These are phyloP conservation scores for Cercospora brassicicola DNA, from an alignment of 2,329 filamentous ascomycete species.

Conservation along the genomic window DNA sequence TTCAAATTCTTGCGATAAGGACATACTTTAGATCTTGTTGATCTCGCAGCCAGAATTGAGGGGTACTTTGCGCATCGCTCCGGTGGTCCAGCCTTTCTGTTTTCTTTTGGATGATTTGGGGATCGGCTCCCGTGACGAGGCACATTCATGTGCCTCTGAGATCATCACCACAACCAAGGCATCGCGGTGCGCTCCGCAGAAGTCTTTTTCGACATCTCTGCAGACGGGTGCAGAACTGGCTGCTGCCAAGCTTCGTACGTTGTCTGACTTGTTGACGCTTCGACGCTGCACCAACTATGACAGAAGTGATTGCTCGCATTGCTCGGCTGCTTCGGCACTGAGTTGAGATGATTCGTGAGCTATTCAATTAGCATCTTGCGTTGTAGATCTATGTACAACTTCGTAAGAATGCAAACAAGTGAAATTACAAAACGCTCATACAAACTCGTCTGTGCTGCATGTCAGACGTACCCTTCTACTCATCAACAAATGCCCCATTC, in stretches of 20 bases:
- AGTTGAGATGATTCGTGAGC: conserved; percentile 11
- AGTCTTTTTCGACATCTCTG: not conserved
- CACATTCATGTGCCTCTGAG: not conserved
- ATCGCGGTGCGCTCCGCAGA: not conserved
- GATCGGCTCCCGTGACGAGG: conserved; percentile 4
- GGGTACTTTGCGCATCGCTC: not conserved
- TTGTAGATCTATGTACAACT: conserved; percentile 4
- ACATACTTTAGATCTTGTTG: not conserved
- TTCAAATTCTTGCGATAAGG: not conserved
- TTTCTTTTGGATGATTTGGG: conserved; percentile 3
- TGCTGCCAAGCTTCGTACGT: not conserved
- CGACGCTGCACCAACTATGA: not conserved
- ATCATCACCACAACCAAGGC: not conserved
- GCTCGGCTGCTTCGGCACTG: not conserved
- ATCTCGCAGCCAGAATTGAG: conserved; percentile 1
- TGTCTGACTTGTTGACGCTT: not conserved
- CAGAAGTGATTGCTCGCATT: not conserved
- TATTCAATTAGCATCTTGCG: conserved; percentile 7
- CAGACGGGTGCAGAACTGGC: not conserved
- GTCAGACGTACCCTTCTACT: not conserved
- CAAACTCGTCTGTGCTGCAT: conserved; percentile 5
- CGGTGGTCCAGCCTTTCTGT: not conserved
- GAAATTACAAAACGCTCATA: conserved; percentile 14
- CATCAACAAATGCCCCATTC: not conserved
- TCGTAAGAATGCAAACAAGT: conserved; percentile 6